phyloP scores from a whole-genome alignment of 208 protist species.

The Crithidia mellificae region DNA sequence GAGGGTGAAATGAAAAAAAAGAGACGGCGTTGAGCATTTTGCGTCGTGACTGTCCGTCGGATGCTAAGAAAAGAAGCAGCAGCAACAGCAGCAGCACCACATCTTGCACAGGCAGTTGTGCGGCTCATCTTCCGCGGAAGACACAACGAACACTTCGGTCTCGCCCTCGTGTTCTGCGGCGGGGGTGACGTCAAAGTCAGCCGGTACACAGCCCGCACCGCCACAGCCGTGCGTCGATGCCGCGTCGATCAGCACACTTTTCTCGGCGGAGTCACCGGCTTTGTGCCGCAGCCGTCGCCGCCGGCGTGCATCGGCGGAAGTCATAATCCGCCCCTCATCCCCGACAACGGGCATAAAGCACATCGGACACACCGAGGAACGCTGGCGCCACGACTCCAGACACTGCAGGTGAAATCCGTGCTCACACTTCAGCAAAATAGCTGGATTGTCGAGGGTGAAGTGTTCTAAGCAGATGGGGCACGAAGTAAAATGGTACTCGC shows the following conservation, averaged over 20 bases:
- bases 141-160: constrained; percentile 25
- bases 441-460: constrained; percentile 82
- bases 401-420: constrained; percentile 86
- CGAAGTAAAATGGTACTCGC: constrained; percentile 61
- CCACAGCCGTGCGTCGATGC: neutral
- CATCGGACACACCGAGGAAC: constrained; percentile 63
- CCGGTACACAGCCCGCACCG: neutral
- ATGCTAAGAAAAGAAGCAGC: too few species aligned
- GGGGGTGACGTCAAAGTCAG: constrained; percentile 5
- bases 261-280: neutral
- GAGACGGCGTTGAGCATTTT: too few species aligned
- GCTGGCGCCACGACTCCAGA: constrained; percentile 78
- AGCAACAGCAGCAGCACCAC: constrained; percentile 20
- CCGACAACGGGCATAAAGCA: constrained; percentile 46
- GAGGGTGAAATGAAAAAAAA: too few species aligned
- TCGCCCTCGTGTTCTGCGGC: constrained; percentile 13
- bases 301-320: constrained; percentile 35
- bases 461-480: constrained; percentile 84
- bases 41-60: too few species aligned
- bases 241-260: neutral
- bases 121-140: constrained; percentile 1
- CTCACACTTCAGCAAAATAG: constrained; percentile 71
- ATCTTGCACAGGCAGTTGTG: constrained; percentile 16
- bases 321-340: constrained; percentile 57
- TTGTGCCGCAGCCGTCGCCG: constrained; percentile 29